Conservation (phyloP, 139 green algal species). For the Dunaliella sp. region DNA sequence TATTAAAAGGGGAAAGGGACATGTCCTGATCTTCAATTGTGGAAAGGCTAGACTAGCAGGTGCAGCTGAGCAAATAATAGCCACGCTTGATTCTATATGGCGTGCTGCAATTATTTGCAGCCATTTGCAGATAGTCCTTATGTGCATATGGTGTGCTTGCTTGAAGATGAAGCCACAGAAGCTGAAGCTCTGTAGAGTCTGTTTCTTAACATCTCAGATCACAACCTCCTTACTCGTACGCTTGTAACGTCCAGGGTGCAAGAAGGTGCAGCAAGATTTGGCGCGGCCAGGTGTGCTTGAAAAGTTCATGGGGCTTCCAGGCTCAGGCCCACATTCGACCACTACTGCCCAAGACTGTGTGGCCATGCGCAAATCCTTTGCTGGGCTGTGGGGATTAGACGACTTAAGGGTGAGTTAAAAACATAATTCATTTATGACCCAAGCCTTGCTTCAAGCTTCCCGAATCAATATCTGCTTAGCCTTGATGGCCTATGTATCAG, state of each 20-base stretch:
- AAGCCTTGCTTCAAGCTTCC: too few relatives aligned
- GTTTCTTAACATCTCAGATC: neutral
- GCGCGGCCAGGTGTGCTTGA: constrained; percentile 52
- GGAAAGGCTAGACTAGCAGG: too few relatives aligned
- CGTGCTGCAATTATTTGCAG: too few relatives aligned
- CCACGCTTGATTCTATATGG: too few relatives aligned
- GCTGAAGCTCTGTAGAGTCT: neutral
- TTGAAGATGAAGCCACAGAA: neutral
- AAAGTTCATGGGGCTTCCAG: constrained; percentile 25
- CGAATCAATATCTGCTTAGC: too few relatives aligned
- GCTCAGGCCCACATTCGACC: neutral
- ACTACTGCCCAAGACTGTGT: constrained; percentile 24
- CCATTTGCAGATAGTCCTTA: too few relatives aligned
- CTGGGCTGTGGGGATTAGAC: constrained; percentile 90
- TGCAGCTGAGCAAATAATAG: too few relatives aligned
- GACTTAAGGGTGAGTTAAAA: constrained; percentile 48
- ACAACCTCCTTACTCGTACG: neutral
- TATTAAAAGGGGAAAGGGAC: too few relatives aligned
- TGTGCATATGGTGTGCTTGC: too few relatives aligned
- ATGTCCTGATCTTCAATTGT: too few relatives aligned
- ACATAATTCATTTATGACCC: too few relatives aligned
- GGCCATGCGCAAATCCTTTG: constrained; percentile 79
- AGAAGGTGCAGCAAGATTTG: constrained; percentile 95
- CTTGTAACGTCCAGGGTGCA: constrained; percentile 73
- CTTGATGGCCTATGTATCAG: too few relatives aligned